Base-by-base conservation (phyloP, 495 filamentous ascomycete species). In the Penicillium psychrofluorescens region DNA sequence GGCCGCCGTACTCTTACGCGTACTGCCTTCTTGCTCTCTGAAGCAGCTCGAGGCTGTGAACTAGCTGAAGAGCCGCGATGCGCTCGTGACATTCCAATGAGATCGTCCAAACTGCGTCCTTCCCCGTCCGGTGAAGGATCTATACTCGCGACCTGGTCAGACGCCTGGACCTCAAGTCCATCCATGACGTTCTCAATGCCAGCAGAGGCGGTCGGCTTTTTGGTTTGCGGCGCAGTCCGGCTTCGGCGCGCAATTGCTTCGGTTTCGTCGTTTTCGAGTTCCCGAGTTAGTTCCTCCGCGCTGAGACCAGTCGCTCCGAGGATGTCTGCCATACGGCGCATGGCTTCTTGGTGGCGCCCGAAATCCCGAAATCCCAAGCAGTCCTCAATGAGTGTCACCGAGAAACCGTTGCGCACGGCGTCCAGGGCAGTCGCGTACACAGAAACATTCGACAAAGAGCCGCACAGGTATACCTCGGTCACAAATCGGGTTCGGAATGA, bases 371-470 rank as follows among this genome's bases (percentile, higher is more conserved):
- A 96, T 9, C 90, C 92, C 35, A 95, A 73, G 58, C 91, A 96
- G 58, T 98, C 90, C 38, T 91, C 85, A 27, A 98, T 68, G 10
- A 98, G 65, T 6, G 84, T 89, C 45, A 95, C 86, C 16, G 80
- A 76, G 51, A 92, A 84, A 10, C 92, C 92, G 59, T 95, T 83
- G 11, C 80, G 78, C 0, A 86, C 91, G 2, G 92, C 92, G 55
- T 96, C 92, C 38, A 95, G 68, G 15, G 89, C 91, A 2, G 92
- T 98, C 8, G 92, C 92, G 55, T 90, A 92, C 28, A 97, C 81
- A 15, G 89, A 90, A 28, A 88, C 72, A 59, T 96, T 96, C 11
- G 86, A 90, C 31, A 91, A 68, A n/a, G 85, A 78, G 10, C 92
- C 92, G 53, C 89, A 95, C 6, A 98, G 75, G 56, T 86, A 96